These are phyloP conservation scores for Scleroderma bovista DNA, from an alignment of 768 basidiomycete species.

Conservation along the genomic window DNA sequence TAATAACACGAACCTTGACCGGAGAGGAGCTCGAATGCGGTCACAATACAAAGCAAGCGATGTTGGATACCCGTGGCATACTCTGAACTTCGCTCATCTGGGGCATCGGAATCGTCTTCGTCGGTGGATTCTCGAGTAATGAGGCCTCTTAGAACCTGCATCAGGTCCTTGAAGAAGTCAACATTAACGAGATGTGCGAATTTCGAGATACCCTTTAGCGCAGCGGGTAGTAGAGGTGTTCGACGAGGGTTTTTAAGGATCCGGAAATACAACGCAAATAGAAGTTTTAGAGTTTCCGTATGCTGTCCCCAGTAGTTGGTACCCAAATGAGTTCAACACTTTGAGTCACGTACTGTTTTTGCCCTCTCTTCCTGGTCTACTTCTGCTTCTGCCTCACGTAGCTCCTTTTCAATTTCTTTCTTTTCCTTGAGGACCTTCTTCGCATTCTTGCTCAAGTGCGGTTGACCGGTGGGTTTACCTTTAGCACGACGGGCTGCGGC, in stretches of 20 bases:
- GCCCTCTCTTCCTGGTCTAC: slow-evolving; percentile 89
- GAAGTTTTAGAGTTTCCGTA: slow-evolving; percentile 95
- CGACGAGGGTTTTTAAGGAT: slow-evolving; percentile 80
- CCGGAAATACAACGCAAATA: slow-evolving; percentile 96
- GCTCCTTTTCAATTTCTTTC: slow-evolving; percentile 54
- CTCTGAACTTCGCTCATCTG: slow-evolving; percentile 22
- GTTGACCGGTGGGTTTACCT: slow-evolving; percentile 53
- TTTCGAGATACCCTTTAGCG: slow-evolving; percentile 86
- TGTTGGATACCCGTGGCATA: slow-evolving; percentile 44
- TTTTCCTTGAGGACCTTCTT: slow-evolving; percentile 76
- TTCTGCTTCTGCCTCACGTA: slow-evolving; percentile 83
- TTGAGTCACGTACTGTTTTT: slow-evolving; percentile 53
- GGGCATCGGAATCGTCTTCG: slow-evolving; percentile 36
- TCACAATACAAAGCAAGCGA: slow-evolving; percentile 81
- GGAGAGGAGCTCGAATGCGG: slow-evolving; percentile 83
- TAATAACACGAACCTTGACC: slow-evolving; percentile 70
- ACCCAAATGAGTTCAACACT: slow-evolving; percentile 5
- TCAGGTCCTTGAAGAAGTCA: slow-evolving; percentile 76
- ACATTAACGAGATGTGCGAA: slow-evolving; percentile 97
- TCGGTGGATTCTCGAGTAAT: slow-evolving; percentile 45
- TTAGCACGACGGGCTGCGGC: slow-evolving; percentile 17
- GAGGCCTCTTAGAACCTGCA: slow-evolving; percentile 78
- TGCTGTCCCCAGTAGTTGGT: slow-evolving; percentile 50
- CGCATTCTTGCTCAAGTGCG: slow-evolving; percentile 89
- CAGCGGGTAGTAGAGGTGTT: slow-evolving; percentile 44